A percentile compares a stretch with the other conserved stretches of the same genome.
These are phyloP conservation scores for Nitzschia inconspicua DNA, from an alignment of 108 stramenopile species.

Conservation along the genomic window DNA sequence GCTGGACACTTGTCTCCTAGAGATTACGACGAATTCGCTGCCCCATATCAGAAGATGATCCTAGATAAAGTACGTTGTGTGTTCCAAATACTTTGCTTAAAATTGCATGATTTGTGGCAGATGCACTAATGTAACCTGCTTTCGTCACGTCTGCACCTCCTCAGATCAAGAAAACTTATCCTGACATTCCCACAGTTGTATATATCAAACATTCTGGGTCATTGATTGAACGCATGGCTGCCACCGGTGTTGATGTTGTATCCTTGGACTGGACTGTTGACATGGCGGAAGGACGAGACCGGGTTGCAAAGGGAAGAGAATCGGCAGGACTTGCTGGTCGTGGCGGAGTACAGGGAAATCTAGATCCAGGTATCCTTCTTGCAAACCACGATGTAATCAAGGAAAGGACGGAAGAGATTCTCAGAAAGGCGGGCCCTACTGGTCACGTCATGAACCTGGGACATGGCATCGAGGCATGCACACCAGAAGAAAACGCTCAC, in stretches of 20 bases:
- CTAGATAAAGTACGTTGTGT: slow-evolving; percentile 63
- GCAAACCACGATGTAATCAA: slow-evolving; percentile 89
- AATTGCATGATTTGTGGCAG: not conserved
- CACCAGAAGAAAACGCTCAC: slow-evolving; percentile 93
- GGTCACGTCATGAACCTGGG: slow-evolving; percentile 99
- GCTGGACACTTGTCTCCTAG: slow-evolving; percentile 93
- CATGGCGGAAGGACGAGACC: slow-evolving; percentile 89
- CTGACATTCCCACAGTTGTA: slow-evolving; percentile 92
- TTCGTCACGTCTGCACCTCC: not conserved
- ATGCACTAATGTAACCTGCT: too few species aligned
- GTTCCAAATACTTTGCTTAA: not conserved
- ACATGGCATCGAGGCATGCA: slow-evolving; percentile 96
- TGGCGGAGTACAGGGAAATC: slow-evolving; percentile 92
- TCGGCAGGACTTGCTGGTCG: slow-evolving; percentile 63
- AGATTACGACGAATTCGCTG: slow-evolving; percentile 93
- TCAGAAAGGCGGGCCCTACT: slow-evolving; percentile 82
- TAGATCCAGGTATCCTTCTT: slow-evolving; percentile 92
- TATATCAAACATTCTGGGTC: slow-evolving; percentile 93
- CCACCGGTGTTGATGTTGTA: slow-evolving; percentile 93
- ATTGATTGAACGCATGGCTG: slow-evolving; percentile 89
- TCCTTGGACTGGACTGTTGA: slow-evolving; percentile 98
- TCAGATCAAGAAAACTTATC: slow-evolving; percentile 82
- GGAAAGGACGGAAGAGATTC: slow-evolving; percentile 92
- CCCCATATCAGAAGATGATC: slow-evolving; percentile 93
- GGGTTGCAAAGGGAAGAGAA: slow-evolving; percentile 68